These are phyloP conservation scores for Xylariaceae sp. DNA, from an alignment of 2,329 filamentous ascomycete species.

Conservation along the genomic window DNA sequence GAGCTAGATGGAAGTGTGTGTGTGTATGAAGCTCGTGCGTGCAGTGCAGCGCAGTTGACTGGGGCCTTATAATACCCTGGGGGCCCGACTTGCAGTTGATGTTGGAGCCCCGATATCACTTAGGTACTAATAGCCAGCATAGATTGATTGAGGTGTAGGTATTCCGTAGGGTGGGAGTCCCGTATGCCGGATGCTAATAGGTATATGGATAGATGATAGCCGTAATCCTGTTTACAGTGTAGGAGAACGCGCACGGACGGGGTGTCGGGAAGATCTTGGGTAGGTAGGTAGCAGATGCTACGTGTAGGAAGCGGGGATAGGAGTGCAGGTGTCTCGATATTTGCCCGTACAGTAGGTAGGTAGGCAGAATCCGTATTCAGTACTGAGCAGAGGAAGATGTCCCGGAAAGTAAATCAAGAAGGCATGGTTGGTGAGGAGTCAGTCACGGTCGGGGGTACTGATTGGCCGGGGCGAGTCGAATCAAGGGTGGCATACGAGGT, in stretches of 20 bases:
- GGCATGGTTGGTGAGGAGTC: constrained; percentile 27
- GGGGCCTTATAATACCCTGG: background rate
- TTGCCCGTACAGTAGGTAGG: background rate
- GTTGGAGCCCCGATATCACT: background rate
- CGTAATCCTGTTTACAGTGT: constrained; percentile 12
- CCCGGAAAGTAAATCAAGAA: constrained; percentile 7
- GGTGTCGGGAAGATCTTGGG: constrained; percentile 11
- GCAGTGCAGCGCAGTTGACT: background rate
- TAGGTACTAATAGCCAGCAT: background rate
- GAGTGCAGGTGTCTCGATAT: constrained; percentile 5
- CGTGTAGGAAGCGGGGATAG: background rate
- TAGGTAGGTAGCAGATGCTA: constrained; percentile 4
- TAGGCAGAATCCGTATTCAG: too few relatives aligned
- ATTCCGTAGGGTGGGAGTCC: too few relatives aligned
- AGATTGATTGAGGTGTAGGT: too few relatives aligned
- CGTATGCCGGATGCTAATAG: background rate
- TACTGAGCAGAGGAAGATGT: too few relatives aligned
- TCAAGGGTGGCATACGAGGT: constrained; percentile 8
- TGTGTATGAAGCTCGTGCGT: background rate
- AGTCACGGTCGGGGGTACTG: constrained; percentile 18
- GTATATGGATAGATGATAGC: background rate
- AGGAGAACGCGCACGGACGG: background rate
- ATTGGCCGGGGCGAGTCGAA: constrained; percentile 18
- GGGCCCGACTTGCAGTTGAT: background rate
- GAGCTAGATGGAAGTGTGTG: background rate